Percentiles rank a stretch among this genome's conserved stretches.
phyloP scores from a whole-genome alignment of 306 rosid genomes.

The Medicago ruthenica region DNA sequence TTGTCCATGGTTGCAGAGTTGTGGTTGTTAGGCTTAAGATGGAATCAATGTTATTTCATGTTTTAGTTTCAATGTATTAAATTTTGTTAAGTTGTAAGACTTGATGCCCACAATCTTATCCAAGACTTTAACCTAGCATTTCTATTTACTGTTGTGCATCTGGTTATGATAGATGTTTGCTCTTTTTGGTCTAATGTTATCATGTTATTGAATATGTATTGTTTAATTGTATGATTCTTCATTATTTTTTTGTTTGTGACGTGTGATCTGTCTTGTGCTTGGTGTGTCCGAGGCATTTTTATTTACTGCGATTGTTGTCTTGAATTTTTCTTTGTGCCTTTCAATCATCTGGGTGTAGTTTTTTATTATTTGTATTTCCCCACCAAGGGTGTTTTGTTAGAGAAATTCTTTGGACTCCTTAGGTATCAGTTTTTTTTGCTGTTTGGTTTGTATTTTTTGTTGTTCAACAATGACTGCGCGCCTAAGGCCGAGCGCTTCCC shows the following conservation, averaged over 20 bases:
- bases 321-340: neutral
- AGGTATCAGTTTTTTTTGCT: neutral
- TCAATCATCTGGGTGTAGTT: too few relatives aligned
- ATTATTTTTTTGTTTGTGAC: neutral
- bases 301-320: neutral
- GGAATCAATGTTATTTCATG: constrained; percentile 14
- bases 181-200: neutral
- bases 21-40: constrained; percentile 26
- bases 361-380: neutral
- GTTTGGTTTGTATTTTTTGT: neutral
- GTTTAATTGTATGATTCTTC: neutral
- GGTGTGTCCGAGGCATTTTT: neutral
- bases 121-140: neutral
- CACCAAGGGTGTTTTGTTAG: neutral
- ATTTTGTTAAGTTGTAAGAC: constrained; percentile 39
- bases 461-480: neutral
- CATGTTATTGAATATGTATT: neutral
- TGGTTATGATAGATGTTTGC: constrained; percentile 8
- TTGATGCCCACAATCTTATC: neutral
- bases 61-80: constrained; percentile 34
- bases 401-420: neutral
- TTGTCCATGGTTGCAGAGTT: constrained; percentile 27
- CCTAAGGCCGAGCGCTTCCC: constrained; percentile 61
- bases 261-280: neutral
- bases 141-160: neutral